Percentiles rank a stretch among this genome's conserved stretches.
These are phyloP conservation scores for Borealophlyctis nickersoniae DNA, from an alignment of 192 early-diverging fungal genomes.

Conservation along the genomic window DNA sequence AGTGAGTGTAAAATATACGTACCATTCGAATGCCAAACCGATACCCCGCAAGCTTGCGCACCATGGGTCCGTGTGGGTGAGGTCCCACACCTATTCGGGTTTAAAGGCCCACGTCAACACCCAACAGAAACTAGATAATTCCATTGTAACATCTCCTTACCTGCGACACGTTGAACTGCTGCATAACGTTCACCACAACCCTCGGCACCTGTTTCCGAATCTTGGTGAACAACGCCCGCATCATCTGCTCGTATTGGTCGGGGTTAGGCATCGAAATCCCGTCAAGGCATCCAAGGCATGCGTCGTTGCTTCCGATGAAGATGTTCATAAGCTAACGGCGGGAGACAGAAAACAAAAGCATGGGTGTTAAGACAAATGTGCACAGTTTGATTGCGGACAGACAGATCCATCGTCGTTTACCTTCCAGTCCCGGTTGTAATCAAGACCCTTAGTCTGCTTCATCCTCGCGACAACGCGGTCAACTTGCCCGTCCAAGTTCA, in stretches of 20 bases:
- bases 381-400: background rate
- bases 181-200: conserved; percentile 1
- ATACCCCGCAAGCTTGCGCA: conserved; percentile 24
- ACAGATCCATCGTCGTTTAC: background rate
- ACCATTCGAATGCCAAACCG: conserved; percentile 32
- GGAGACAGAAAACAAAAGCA: no score
- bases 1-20: background rate
- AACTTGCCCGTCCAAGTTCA: background rate
- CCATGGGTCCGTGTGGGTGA: conserved; percentile 28
- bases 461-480: background rate
- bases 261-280: background rate
- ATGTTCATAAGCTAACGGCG: background rate
- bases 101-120: no score
- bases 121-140: no score
- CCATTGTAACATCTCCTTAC: no score
- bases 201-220: background rate
- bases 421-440: background rate
- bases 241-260: background rate
- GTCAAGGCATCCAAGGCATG: background rate
- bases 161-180: conserved; percentile 1
- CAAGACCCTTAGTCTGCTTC: background rate
- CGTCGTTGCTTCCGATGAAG: conserved; percentile 3
- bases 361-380: background rate
- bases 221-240: conserved; percentile 1
- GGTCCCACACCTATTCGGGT: conserved; percentile 29